Evolutionary conservation across 1,284 basidiomycete species (phyloP), one percentile per base, ranked within the genome.

Genomic region (Ceratorhiza oryzae-sativae): DNA sequence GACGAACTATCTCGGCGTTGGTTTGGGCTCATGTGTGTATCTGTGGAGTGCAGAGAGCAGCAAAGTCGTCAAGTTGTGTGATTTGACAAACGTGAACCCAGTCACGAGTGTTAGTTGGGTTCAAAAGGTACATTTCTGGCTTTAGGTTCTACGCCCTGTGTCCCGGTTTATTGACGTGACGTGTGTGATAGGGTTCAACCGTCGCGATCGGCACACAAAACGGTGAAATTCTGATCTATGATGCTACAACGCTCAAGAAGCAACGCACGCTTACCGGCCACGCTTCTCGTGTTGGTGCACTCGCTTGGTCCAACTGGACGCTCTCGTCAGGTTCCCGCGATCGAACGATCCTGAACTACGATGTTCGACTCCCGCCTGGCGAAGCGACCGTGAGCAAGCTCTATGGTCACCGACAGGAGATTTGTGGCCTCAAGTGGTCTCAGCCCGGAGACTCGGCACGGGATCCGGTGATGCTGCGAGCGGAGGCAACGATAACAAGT

Each of bases 401-500:
- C 30, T 83, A 88, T 0, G 94, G 91, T 0, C 96, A 98, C 80
- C 86, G 91, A 59, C 97, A 99, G 79, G 97, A 99, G 80, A 95
- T 99, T 2, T 99, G 97, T 79, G 97, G 97, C 0, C 83, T 99
- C 55, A 91, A 94, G 73, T 99, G 96, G 97, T 96, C 92, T 77
- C 83, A 85, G 1, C 59, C n/a, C 39, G 73, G 74, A 13, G 86
- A 88, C 78, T 77, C 76, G 77, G 79, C 10, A 72, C 79, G 81
- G 36, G 82, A 85, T 63, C 84, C 85, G 5, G 90, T 91, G 63
- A 90, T 89, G 75, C 86, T 1, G 97, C 97, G 3, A 95, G 92
- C 74, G 97, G 97, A 0, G 97, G 97, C 0, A 99, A 99, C 80
- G 97, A 99, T 82, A 99, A 99, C 82, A 97, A 97, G 82, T 91